phyloP scores from a whole-genome alignment of 2,329 filamentous ascomycete genomes.

The Epichloe festucae region DNA sequence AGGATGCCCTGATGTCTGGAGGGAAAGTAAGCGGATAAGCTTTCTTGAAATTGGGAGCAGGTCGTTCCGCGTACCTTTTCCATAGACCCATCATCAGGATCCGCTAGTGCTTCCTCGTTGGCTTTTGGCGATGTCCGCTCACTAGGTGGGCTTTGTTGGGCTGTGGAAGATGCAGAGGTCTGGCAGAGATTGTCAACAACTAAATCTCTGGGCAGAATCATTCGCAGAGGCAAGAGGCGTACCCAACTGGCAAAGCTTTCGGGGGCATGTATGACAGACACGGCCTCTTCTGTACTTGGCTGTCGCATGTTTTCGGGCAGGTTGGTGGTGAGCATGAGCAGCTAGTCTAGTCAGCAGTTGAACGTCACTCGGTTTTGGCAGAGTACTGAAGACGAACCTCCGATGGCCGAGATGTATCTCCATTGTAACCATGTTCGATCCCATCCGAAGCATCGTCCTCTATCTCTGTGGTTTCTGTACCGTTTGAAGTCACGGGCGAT shows the following conservation, averaged over 20 bases:
- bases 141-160: slow-evolving; percentile 21
- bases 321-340: slow-evolving; percentile 42
- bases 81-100: slow-evolving; percentile 10
- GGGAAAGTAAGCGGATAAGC: not conserved
- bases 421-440: slow-evolving; percentile 23
- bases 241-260: slow-evolving; percentile 75
- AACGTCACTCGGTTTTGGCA: not conserved
- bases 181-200: slow-evolving; percentile 12
- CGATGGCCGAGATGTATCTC: slow-evolving; percentile 12
- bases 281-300: slow-evolving; percentile 58
- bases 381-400: slow-evolving; percentile 15
- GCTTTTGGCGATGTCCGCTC: slow-evolving; percentile 25
- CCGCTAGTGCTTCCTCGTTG: slow-evolving; percentile 21
- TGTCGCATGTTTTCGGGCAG: slow-evolving; percentile 44
- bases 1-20: slow-evolving; percentile 19
- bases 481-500: slow-evolving; percentile 75
- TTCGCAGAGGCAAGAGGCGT: slow-evolving; percentile 16
- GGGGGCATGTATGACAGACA: slow-evolving; percentile 86
- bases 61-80: slow-evolving; percentile 12
- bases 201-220: not conserved
- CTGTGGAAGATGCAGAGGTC: slow-evolving; percentile 28
- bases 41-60: not conserved
- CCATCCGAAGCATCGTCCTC: slow-evolving; percentile 63
- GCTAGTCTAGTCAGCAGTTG: slow-evolving; percentile 19
- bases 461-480: slow-evolving; percentile 72